Evolutionary conservation across 2,329 filamentous ascomycete species (phyloP), one percentile per base, ranked within the genome.

Genomic region (Penicillium thymicola): DNA sequence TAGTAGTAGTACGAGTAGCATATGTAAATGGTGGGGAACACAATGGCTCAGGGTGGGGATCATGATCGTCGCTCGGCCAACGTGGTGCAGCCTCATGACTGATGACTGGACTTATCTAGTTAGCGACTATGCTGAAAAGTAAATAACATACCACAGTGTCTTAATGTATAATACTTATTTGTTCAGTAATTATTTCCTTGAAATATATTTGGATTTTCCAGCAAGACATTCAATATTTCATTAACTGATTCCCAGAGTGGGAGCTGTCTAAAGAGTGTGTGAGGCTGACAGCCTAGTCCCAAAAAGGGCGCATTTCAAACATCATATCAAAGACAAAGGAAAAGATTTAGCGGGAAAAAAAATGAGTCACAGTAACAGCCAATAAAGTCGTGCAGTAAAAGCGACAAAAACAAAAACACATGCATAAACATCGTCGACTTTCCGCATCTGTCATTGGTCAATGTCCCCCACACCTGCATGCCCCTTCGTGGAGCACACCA

Each of bases 291-390:
- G 36, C 28, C 44, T 41, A 27, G 27, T 18, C 30, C 50, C 10
- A n/a, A 14, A 54, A 53, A 32, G 18, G 18, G 40, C 41, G 16
- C 16, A 45, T 30, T 21, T 25, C 46, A 36, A 37, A 21, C 21
- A 27, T 27, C 40, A 37, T 27, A 44, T 36, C 32, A 32, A 38
- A 41, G 34, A 55, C 41, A 44, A 44, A 55, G 13, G 41, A 52
- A 45, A 45, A 32, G 46, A 46, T 21, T 9, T 9, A 14, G 9
- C 5, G 14, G 11, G 30, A 41, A 38, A 49, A 1, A 11, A 37
- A 51, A 28, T 55, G 54, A 55, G 54, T 55, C 54, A 55, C 48
- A 46, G 16, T 18, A 41, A 30, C 27, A 34, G 21, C 54, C 54
- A 55, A 55, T 55, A 46, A 52, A 52, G 47, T 32, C 34, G 2